Percentiles rank a stretch among this genome's conserved stretches.
These are phyloP conservation scores for Candida ortonii DNA, from an alignment of 805 yeast species.

Conservation along the genomic window DNA sequence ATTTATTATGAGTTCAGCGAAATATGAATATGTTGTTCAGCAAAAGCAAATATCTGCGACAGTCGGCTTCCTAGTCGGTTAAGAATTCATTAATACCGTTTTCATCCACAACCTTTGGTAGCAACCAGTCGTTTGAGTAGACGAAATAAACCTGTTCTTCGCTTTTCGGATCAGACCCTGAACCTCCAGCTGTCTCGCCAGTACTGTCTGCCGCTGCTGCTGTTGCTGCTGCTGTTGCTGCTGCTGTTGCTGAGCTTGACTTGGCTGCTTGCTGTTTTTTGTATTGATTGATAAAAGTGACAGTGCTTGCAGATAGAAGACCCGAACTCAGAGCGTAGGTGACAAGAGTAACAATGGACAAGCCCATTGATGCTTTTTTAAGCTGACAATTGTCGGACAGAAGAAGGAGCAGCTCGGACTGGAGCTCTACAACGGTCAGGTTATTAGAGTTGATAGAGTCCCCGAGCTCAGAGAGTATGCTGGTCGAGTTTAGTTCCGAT, in stretches of 20 bases:
- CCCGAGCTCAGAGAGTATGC: constrained; percentile 3
- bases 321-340: constrained; percentile 17
- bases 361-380: constrained; percentile 22
- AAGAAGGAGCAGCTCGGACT: constrained; percentile 15
- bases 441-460: constrained; percentile 9
- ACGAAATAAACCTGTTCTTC: constrained; percentile 11
- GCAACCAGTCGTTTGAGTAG: constrained; percentile 18
- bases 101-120: constrained; percentile 12
- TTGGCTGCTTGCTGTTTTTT: constrained; percentile 3
- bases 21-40: no score
- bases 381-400: constrained; percentile 21
- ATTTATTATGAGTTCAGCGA: no score
- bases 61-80: no score
- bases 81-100: no score
- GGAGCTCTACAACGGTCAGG: constrained; percentile 14
- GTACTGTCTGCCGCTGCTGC: neutral
- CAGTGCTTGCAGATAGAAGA: constrained; percentile 12
- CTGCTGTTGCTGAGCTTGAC: neutral
- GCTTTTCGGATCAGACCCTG: constrained; percentile 1
- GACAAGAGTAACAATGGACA: constrained; percentile 15
- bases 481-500: constrained; percentile 1
- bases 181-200: neutral
- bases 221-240: neutral
- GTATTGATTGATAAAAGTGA: constrained; percentile 15
- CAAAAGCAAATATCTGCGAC: no score